phyloP scores from a whole-genome alignment of 2,329 filamentous ascomycete species.

The Fusarium sp. region DNA sequence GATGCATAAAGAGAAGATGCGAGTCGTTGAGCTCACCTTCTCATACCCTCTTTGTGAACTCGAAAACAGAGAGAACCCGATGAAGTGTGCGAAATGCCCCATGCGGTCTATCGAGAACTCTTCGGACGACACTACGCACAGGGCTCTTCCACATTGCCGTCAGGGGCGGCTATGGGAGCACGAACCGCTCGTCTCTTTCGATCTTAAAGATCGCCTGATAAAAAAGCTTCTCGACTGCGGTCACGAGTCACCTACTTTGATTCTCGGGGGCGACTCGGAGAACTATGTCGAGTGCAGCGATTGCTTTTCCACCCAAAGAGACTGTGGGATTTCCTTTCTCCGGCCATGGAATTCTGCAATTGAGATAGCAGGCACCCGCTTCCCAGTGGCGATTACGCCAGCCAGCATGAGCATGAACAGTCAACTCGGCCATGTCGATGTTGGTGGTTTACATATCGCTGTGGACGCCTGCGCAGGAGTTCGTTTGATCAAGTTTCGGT shows the following conservation, averaged over 20 bases:
- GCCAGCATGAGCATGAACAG: constrained; percentile 30
- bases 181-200: background rate
- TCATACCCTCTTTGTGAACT: constrained; percentile 13
- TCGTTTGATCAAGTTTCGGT: constrained; percentile 36
- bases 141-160: background rate
- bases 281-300: constrained; percentile 26
- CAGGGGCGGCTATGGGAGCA: background rate
- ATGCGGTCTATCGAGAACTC: background rate
- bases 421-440: constrained; percentile 18
- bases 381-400: constrained; percentile 28
- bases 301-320: constrained; percentile 11
- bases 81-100: constrained; percentile 18
- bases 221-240: constrained; percentile 8
- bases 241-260: constrained; percentile 16
- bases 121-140: background rate
- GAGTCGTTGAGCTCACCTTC: background rate
- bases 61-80: background rate
- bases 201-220: background rate
- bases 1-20: background rate
- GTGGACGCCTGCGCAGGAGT: constrained; percentile 19
- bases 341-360: constrained; percentile 3
- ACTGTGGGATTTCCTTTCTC: background rate
- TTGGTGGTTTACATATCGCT: constrained; percentile 33
- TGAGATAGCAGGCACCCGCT: constrained; percentile 2
- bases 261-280: constrained; percentile 7